Evolutionary conservation across 2,329 filamentous ascomycete species (phyloP).

Genomic region (Trichoderma breve): DNA sequence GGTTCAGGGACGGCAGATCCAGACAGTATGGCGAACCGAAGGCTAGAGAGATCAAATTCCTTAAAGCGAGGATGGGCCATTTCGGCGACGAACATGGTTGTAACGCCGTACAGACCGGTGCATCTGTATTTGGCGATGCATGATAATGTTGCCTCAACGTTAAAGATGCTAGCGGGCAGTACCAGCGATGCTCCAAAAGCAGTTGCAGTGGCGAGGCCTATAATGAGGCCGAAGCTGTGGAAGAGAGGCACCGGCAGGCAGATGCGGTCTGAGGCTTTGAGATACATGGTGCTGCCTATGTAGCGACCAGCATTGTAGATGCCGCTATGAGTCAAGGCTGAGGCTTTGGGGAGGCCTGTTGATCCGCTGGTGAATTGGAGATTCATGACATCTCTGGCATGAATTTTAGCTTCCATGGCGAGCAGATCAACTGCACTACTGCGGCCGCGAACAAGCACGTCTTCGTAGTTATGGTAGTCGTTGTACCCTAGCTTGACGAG

Average conservation of each 20-base stretch:
- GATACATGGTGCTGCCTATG: conserved; percentile 12
- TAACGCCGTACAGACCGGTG: conserved; percentile 7
- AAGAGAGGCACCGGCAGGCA: conserved; percentile 1
- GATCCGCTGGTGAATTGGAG: conserved; percentile 11
- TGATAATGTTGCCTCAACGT: not conserved
- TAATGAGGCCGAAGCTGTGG: conserved; percentile 12
- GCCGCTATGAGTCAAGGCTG: not conserved
- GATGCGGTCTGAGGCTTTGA: not conserved
- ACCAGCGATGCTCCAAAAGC: not conserved
- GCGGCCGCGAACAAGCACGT: not conserved
- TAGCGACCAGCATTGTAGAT: conserved; percentile 7
- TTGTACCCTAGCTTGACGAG: not conserved
- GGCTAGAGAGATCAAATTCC: not conserved
- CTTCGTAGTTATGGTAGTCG: not conserved
- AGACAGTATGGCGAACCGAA: not conserved
- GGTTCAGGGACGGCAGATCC: conserved; percentile 3
- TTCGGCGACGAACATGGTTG: conserved; percentile 13
- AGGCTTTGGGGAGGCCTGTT: conserved; percentile 7
- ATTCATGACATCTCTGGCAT: conserved; percentile 1
- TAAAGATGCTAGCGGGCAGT: conserved; percentile 1
- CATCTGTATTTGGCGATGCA: conserved; percentile 3
- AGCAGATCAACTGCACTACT: not conserved
- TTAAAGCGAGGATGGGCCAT: not conserved
- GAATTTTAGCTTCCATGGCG: not conserved
- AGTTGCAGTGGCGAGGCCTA: not conserved